These are phyloP conservation scores for Solanum clarkiae DNA, from an alignment of 257 asterid genomes.

Conservation along the genomic window DNA sequence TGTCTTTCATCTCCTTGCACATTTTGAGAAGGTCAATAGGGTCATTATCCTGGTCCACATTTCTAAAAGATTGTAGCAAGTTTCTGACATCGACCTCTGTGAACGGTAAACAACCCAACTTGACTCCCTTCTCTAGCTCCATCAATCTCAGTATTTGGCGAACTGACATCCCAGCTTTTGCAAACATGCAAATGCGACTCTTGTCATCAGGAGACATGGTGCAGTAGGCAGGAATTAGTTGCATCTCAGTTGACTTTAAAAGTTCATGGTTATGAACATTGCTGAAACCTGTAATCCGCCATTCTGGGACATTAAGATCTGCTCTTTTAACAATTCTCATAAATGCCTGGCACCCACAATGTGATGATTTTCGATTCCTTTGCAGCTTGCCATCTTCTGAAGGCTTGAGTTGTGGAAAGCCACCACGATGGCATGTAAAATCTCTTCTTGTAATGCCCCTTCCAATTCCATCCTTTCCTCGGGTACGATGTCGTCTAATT, in stretches of 20 bases:
- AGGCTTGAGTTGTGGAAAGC: slow-evolving; percentile 75
- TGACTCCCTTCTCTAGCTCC: slow-evolving; percentile 87
- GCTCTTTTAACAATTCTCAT: slow-evolving; percentile 85
- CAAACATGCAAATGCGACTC: slow-evolving; percentile 81
- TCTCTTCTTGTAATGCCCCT: slow-evolving; percentile 94
- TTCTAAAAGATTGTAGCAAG: slow-evolving; percentile 74
- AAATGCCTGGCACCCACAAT: slow-evolving; percentile 96
- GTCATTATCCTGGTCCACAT: slow-evolving; percentile 84
- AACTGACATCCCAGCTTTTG: slow-evolving; percentile 92
- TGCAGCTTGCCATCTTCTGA: slow-evolving; percentile 66
- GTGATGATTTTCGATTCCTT: slow-evolving; percentile 81
- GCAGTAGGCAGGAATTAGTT: slow-evolving; percentile 93
- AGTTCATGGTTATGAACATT: slow-evolving; percentile 95
- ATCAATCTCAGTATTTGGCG: slow-evolving; percentile 94
- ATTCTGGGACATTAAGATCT: slow-evolving; percentile 68
- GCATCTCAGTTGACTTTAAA: slow-evolving; percentile 83
- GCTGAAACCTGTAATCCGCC: slow-evolving; percentile 87
- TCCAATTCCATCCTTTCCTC: slow-evolving; percentile 94
- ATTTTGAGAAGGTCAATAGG: slow-evolving; percentile 71
- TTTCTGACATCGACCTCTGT: slow-evolving; percentile 93
- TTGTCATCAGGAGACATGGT: slow-evolving; percentile 84
- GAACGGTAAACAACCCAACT: slow-evolving; percentile 88
- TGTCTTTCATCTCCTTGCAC: slow-evolving; percentile 90
- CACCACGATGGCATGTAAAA: slow-evolving; percentile 96
- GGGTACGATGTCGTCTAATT: slow-evolving; percentile 87